A percentile compares a stretch with the other conserved stretches of the same genome.
Evolutionary conservation across 2,329 filamentous ascomycete species (phyloP).

Genomic region (Calonectria henricotiae): DNA sequence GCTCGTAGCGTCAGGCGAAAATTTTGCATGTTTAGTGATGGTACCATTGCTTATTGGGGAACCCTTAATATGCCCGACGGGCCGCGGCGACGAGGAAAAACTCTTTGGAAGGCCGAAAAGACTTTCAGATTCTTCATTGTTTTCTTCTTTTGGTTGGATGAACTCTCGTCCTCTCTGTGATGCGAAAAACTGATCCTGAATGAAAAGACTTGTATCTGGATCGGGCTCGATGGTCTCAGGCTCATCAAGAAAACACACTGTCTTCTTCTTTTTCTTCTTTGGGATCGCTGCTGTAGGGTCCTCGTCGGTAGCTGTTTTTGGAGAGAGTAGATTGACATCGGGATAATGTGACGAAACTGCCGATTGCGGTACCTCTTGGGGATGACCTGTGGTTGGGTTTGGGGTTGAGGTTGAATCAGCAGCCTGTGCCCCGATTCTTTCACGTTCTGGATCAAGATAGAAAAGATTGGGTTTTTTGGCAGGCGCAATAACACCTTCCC

Average conservation of each 20-base stretch:
- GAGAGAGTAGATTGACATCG: background rate
- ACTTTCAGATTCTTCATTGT: background rate
- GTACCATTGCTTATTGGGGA: background rate
- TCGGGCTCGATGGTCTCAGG: constrained; percentile 39
- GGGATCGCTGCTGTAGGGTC: background rate
- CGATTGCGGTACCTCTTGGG: constrained; percentile 30
- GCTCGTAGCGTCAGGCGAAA: constrained; percentile 37
- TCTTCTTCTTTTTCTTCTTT: constrained; percentile 52
- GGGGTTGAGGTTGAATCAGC: background rate
- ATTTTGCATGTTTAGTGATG: constrained; percentile 40
- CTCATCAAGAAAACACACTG: constrained; percentile 50
- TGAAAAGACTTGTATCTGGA: constrained; percentile 48
- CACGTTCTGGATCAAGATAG: constrained; percentile 55
- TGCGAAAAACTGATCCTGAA: constrained; percentile 33
- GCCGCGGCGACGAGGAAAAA: constrained; percentile 18
- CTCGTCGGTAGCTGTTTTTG: background rate
- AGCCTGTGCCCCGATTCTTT: background rate
- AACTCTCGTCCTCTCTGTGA: background rate
- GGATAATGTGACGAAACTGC: background rate
- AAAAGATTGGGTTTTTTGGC: constrained; percentile 53
- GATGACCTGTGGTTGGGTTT: constrained; percentile 3
- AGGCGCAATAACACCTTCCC: constrained; percentile 61
- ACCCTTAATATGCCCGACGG: background rate
- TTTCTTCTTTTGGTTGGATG: constrained; percentile 8
- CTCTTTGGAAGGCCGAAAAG: constrained; percentile 6